phyloP scores from a whole-genome alignment of 768 basidiomycete species.

The Lentinula edodes region DNA sequence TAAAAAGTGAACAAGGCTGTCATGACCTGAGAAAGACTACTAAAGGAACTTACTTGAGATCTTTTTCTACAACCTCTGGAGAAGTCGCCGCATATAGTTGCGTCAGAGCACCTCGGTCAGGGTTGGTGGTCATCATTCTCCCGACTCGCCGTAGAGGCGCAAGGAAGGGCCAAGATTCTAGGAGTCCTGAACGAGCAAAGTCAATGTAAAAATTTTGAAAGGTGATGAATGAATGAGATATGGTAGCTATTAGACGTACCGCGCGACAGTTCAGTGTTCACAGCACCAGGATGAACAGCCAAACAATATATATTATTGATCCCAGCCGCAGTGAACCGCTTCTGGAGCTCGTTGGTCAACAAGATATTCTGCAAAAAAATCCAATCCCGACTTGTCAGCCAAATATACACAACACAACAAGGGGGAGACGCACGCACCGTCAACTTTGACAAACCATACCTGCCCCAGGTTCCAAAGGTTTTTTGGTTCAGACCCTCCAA shows the following conservation, averaged over 20 bases:
- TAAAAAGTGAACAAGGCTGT: background rate
- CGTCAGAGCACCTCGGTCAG: constrained; percentile 15
- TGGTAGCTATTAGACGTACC: background rate
- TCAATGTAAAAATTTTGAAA: no score
- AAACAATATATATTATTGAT: constrained; percentile 6
- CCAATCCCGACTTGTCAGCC: background rate
- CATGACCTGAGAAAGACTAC: background rate
- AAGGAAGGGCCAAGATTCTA: constrained; percentile 3
- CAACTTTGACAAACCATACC: constrained; percentile 8
- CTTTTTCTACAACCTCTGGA: constrained; percentile 12
- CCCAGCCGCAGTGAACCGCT: constrained; percentile 2
- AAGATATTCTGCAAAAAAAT: constrained; percentile 3
- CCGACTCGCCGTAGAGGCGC: background rate
- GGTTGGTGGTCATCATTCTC: background rate
- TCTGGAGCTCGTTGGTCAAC: constrained; percentile 10
- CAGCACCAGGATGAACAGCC: constrained; percentile 7
- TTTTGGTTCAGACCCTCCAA: constrained; percentile 8
- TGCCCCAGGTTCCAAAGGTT: background rate
- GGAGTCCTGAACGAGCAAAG: background rate
- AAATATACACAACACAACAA: background rate
- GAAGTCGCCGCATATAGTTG: constrained; percentile 18
- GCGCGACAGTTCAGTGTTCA: background rate
- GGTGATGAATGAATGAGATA: background rate
- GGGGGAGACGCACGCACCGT: background rate
- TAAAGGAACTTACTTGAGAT: background rate